These are phyloP conservation scores for Fistulifera pelliculosa DNA, from an alignment of 108 stramenopile genomes.

Conservation along the genomic window DNA sequence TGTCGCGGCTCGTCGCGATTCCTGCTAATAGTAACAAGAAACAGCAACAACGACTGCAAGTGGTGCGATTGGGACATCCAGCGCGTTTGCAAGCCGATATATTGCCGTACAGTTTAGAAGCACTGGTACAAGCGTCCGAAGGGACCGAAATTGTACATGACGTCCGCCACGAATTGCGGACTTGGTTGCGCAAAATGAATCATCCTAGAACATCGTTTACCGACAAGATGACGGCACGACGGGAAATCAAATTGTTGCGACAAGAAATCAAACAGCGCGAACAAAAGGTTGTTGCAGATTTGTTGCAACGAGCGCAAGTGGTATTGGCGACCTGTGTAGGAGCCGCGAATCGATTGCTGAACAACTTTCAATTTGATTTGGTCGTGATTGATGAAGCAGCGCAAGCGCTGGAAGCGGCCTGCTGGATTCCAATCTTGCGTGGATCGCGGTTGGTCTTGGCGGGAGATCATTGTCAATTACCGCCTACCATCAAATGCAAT, in stretches of 20 bases:
- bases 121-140: slow-evolving; percentile 77
- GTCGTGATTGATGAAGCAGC: slow-evolving; percentile 99
- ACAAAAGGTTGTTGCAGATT: slow-evolving; percentile 74
- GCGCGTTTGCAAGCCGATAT: slow-evolving; percentile 80
- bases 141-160: slow-evolving; percentile 93
- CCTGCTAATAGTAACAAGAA: no score
- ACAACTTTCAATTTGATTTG: slow-evolving; percentile 76
- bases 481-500: slow-evolving; percentile 85
- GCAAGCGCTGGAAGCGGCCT: slow-evolving; percentile 91
- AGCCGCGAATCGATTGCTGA: slow-evolving; percentile 53
- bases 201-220: slow-evolving; percentile 33
- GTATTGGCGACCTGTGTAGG: slow-evolving; percentile 88
- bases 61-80: slow-evolving; percentile 93
- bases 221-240: slow-evolving; percentile 53
- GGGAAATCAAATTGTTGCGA: slow-evolving; percentile 64
- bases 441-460: slow-evolving; percentile 84
- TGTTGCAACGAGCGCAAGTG: slow-evolving; percentile 70
- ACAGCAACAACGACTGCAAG: slow-evolving; percentile 32
- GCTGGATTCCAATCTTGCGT: slow-evolving; percentile 88
- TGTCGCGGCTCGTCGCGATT: slow-evolving; percentile 83
- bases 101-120: slow-evolving; percentile 85
- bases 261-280: slow-evolving; percentile 86
- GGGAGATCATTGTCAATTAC: slow-evolving; percentile 95
- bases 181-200: slow-evolving; percentile 39
- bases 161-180: slow-evolving; percentile 74